These are phyloP conservation scores for Fusarium heterosporum DNA, from an alignment of 2,329 filamentous ascomycete species.

Conservation along the genomic window DNA sequence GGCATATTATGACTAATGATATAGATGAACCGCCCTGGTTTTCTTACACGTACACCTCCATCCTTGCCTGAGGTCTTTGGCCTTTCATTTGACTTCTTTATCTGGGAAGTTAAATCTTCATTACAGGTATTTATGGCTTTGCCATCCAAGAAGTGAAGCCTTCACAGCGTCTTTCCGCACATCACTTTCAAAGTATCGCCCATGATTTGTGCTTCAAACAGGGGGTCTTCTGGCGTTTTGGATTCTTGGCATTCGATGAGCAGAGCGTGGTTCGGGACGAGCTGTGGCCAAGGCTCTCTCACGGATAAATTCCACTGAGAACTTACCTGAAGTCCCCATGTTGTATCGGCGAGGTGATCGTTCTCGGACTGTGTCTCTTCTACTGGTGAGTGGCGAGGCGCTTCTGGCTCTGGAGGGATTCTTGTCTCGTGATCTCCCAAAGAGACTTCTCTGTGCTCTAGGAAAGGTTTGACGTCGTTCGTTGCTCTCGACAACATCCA, in stretches of 20 bases:
- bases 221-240: neutral
- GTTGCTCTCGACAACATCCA: conserved; percentile 19
- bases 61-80: neutral
- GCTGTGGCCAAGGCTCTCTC: neutral
- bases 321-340: neutral
- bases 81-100: neutral
- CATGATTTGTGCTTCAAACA: neutral
- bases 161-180: neutral
- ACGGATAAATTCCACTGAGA: neutral
- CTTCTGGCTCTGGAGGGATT: conserved; percentile 12
- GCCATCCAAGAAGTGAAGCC: conserved; percentile 13
- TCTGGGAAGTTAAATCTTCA: neutral
- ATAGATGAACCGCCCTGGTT: neutral
- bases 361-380: neutral
- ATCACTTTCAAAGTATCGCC: neutral
- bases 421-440: neutral
- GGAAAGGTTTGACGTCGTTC: conserved; percentile 15
- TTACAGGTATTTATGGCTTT: neutral
- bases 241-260: neutral
- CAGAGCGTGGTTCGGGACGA: neutral
- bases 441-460: conserved; percentile 10
- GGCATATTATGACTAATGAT: neutral
- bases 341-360: conserved; percentile 7
- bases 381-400: conserved; percentile 10
- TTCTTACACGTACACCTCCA: neutral